A percentile compares a stretch with the other conserved stretches of the same genome.
Evolutionary conservation across 306 rosid species (phyloP).

Genomic region (Trifolium pratense): DNA sequence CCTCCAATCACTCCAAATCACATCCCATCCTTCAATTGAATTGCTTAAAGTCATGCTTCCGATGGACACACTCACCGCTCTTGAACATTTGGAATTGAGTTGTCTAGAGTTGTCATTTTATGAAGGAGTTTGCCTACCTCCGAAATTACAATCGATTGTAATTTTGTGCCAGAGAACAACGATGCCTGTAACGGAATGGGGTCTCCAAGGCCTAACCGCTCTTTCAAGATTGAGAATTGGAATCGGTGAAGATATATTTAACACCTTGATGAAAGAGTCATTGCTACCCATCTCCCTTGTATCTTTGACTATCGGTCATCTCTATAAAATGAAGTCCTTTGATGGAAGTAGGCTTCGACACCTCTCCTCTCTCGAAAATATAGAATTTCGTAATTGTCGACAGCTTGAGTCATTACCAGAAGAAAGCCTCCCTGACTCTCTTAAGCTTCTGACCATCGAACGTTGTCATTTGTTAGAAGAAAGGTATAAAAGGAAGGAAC

Average conservation of each 20-base stretch:
- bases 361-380: not conserved
- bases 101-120: too few relatives aligned
- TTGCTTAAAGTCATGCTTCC: too few relatives aligned
- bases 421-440: not conserved
- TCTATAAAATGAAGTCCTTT: not conserved
- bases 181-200: too few relatives aligned
- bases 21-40: too few relatives aligned
- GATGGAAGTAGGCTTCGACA: constrained; percentile 6
- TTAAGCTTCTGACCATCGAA: not conserved
- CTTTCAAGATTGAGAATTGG: fast-evolving
- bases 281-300: not conserved
- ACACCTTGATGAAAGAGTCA: not conserved
- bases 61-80: too few relatives aligned
- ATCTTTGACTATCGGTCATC: fast-evolving
- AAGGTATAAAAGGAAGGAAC: not conserved
- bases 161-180: too few relatives aligned
- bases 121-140: too few relatives aligned
- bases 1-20: too few relatives aligned
- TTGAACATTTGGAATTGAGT: too few relatives aligned
- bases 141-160: too few relatives aligned
- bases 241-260: not conserved
- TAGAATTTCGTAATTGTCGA: fast-evolving
- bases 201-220: not conserved
- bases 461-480: not conserved
- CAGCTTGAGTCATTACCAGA: not conserved